Base-by-base conservation (phyloP, 2,329 filamentous ascomycete species). In the Podosphaera aphanis region DNA sequence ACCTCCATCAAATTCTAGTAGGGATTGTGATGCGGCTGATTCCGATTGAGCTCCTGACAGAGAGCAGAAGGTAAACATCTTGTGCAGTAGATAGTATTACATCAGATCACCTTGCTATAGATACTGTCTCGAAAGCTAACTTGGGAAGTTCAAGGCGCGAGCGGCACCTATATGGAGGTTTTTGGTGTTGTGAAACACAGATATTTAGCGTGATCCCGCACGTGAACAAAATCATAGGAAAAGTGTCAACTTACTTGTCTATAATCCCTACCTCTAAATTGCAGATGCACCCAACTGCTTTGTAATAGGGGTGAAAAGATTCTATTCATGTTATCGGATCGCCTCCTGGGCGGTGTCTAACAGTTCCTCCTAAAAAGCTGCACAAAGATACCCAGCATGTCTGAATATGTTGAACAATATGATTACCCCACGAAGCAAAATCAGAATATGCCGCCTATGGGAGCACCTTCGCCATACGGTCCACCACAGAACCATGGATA, bases 21-120 rank as follows among this genome's bases (percentile, higher is more conserved):
- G 74, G n/a, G 90, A 95, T 61, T 94, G 85, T 51, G 85, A 92
- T 38, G 88, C 86, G 48, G 77, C 70, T 41, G 84, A 90, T 53
- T 81, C 74, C 44, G 83, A 86, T 58, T 92, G 83, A 49, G 90
- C 88, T 60, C 90, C 90, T 55, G 93, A 78, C 48, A 98, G 69
- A 41, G 90, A 78, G 57, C 82, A 92, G 64, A 95, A 94, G 53
- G 81, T 93, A 68, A 98, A 95, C 90, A 98, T 98, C 56, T 52
- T 64, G 59, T 44, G 18, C 44, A 18, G 18, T 33, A 21, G 18
- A 18, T 11, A 21, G 39, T 5, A 25, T 25, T 42, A 42, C 39
- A 42, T 42, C 13, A 27, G 18, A 25, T 33, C 29, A 33, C 6
- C 5, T 11, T 11, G 29, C 29, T 33, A 33, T 33, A 33, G 11